Evolutionary conservation across 1,284 basidiomycete genomes (phyloP).

Genomic region (Thecaphora thlaspeos): DNA sequence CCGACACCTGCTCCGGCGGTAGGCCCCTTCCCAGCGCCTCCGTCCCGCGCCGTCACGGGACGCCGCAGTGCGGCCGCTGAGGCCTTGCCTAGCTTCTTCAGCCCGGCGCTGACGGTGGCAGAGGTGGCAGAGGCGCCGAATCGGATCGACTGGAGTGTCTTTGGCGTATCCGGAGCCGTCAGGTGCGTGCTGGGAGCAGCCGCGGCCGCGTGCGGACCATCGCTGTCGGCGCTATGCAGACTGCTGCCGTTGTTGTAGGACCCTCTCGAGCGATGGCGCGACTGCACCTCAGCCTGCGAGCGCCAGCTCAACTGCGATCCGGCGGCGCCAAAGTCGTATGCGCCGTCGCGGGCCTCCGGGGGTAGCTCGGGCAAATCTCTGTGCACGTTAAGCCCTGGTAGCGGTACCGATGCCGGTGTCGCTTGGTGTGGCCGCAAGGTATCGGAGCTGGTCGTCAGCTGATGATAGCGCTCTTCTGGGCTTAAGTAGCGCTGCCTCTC

Average conservation of each 20-base stretch:
- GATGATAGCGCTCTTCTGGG: neutral
- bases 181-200: neutral
- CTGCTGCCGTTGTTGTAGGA: neutral
- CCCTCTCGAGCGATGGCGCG: neutral
- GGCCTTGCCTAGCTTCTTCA: constrained; percentile 40
- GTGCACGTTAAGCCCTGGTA: constrained; percentile 20
- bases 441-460: neutral
- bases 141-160: constrained; percentile 4
- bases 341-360: constrained; percentile 20
- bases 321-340: constrained; percentile 6
- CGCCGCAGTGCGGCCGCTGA: constrained; percentile 31
- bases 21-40: no score
- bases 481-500: neutral
- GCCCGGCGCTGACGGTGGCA: constrained; percentile 31
- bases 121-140: constrained; percentile 29
- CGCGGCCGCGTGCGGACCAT: neutral
- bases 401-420: no score
- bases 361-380: constrained; percentile 23
- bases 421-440: neutral
- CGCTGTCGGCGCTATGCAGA: neutral
- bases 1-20: no score
- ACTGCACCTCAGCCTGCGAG: constrained; percentile 6
- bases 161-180: neutral
- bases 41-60: constrained; percentile 9
- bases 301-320: neutral